These are phyloP conservation scores for Daedaleopsis nitida DNA, from an alignment of 768 basidiomycete species.

Conservation along the genomic window DNA sequence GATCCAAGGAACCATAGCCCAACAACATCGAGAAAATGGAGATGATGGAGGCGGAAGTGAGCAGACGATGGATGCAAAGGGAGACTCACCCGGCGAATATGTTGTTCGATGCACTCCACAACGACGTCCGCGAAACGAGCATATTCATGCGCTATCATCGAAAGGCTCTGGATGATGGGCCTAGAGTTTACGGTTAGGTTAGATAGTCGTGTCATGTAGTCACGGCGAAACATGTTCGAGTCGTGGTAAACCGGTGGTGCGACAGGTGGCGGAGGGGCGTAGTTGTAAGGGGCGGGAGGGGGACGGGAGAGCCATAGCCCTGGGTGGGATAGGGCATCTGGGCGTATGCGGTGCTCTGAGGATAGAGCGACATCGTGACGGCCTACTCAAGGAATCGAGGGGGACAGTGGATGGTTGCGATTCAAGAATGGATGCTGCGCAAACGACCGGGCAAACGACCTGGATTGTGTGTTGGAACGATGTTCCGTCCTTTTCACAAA, in stretches of 20 bases:
- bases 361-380: conserved; percentile 42
- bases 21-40: background rate
- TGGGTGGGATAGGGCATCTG: conserved; percentile 53
- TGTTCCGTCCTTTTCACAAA: conserved; percentile 19
- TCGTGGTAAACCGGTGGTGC: conserved; percentile 54
- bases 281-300: conserved; percentile 36
- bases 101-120: conserved; percentile 78
- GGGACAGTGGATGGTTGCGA: background rate
- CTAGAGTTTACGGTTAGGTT: conserved; percentile 93
- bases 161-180: conserved; percentile 89
- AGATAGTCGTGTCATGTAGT: conserved; percentile 71
- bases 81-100: conserved; percentile 85
- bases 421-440: conserved; percentile 1
- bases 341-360: conserved; percentile 56
- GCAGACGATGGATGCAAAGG: conserved; percentile 19
- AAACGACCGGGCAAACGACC: background rate
- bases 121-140: conserved; percentile 77
- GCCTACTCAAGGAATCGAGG: conserved; percentile 8
- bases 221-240: conserved; percentile 74
- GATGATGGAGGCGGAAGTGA: background rate
- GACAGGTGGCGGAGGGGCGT: conserved; percentile 48
- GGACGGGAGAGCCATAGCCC: conserved; percentile 41
- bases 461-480: background rate
- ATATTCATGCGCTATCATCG: conserved; percentile 90
- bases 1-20: background rate